Evolutionary conservation across 345 rosid species (phyloP).

Genomic region (Xanthoceras sorbifolium): DNA sequence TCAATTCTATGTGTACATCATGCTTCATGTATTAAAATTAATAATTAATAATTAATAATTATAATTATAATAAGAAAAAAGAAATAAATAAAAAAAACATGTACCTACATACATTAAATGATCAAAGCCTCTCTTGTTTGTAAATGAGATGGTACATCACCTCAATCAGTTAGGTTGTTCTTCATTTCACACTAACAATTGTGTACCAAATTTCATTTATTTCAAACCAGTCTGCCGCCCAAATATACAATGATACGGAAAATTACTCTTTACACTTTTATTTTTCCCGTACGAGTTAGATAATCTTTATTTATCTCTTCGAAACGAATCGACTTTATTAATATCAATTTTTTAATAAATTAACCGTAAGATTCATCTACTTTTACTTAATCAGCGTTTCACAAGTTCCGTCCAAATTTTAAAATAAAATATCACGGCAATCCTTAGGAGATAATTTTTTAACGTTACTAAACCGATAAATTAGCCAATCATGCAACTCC

Average conservation of each 20-base stretch:
- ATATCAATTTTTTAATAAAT: too few species aligned
- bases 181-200: not conserved
- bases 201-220: slow-evolving; percentile 1
- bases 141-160: slow-evolving; percentile 19
- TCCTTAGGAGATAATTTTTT: too few species aligned
- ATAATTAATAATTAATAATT: not conserved
- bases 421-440: too few species aligned
- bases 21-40: not conserved
- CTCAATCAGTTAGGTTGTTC: slow-evolving; percentile 32
- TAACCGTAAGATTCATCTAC: too few species aligned
- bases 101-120: slow-evolving; percentile 21
- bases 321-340: too few species aligned
- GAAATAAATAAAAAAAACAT: slow-evolving; percentile 6
- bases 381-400: too few species aligned
- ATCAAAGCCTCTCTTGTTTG: slow-evolving; percentile 19
- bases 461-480: too few species aligned
- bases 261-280: too few species aligned
- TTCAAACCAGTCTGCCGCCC: not conserved
- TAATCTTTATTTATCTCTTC: too few species aligned
- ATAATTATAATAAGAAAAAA: not conserved
- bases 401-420: too few species aligned
- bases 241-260: too few species aligned
- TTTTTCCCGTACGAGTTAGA: too few species aligned
- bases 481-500: not conserved
- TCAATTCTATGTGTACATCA: not conserved